Base-by-base conservation (phyloP, 352 stramenopile genomes). In the Globisporangium paroecandrum region DNA sequence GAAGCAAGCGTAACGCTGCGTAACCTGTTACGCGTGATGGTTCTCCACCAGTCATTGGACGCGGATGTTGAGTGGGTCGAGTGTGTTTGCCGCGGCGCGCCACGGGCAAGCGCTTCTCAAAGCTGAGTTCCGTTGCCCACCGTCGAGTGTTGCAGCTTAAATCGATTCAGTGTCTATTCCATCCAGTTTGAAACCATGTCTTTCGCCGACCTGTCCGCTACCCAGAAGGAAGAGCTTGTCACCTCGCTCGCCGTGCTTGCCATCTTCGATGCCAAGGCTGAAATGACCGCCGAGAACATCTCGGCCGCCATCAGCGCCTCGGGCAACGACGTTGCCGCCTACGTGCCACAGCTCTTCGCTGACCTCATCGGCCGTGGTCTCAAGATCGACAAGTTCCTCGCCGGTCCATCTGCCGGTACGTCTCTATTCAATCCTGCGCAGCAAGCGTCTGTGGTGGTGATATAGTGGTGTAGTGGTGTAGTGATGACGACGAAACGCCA, bases 301-400 rank as follows among this genome's bases (percentile, higher is more conserved):
- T 75, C 73, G 69, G 78, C 82, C 62, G 83, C 86, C 24, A 81
- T 96, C 67, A 71, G 77, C 68, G 86, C 89, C 71, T 92, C 89
- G 74, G 79, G 79, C 77, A 90, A 91, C 80, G 78, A 85, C 55
- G 89, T 96, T 67, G 65, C 85, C 61, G 73, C 87, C 56, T 91
- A 93, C 84, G 53, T 94, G 32, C 85, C 89, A 54, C 76, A 84
- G 71, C 84, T 96, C 72, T 96, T 93, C 74, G 83, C 89, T 36
- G 86, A 94, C 73, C 76, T 93, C 66, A 86, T 95, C 68, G 74
- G 73, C 74, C 85, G 85, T 58, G 87, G 87, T 72, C 79, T 95
- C 69, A 87, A 88, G 76, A 79, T 96, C 54, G 87, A 94, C 73
- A 95, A 94, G 81, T 92, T 94, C 82, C 81, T 96, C 43, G 89